Conservation (phyloP, 208 protist genomes). For the Leishmania turanica region DNA sequence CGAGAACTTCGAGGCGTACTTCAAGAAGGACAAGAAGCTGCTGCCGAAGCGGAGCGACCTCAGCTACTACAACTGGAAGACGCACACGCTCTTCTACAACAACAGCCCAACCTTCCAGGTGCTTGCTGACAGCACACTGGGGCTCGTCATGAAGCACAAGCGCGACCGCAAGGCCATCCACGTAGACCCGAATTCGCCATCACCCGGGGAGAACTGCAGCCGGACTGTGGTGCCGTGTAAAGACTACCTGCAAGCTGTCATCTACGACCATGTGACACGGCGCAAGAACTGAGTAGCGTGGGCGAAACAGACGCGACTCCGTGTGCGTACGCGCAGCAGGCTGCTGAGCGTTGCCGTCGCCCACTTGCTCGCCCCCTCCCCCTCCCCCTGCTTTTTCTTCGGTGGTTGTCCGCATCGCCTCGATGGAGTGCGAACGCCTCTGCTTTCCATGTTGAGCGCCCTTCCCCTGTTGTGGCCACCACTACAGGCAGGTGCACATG, state of each 20-base stretch:
- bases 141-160: constrained; percentile 98
- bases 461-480: constrained; percentile 9
- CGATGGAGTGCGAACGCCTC: neutral
- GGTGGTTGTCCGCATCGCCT: neutral
- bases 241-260: constrained; percentile 96
- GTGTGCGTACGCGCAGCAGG: neutral
- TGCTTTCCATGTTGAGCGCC: neutral
- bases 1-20: constrained; percentile 96
- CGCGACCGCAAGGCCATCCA: constrained; percentile 98
- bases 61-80: constrained; percentile 99
- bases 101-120: constrained; percentile 97
- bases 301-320: neutral
- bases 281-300: constrained; percentile 79
- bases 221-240: constrained; percentile 92
- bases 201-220: constrained; percentile 94
- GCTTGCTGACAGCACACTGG: constrained; percentile 95
- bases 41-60: constrained; percentile 96
- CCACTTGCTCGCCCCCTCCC: neutral
- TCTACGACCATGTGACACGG: constrained; percentile 93
- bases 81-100: constrained; percentile 95
- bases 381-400: neutral
- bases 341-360: neutral
- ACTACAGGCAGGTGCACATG: neutral
- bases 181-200: constrained; percentile 93
- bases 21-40: constrained; percentile 86